Conservation (phyloP, 345 rosid species). For the Xanthoceras sorbifolium region DNA sequence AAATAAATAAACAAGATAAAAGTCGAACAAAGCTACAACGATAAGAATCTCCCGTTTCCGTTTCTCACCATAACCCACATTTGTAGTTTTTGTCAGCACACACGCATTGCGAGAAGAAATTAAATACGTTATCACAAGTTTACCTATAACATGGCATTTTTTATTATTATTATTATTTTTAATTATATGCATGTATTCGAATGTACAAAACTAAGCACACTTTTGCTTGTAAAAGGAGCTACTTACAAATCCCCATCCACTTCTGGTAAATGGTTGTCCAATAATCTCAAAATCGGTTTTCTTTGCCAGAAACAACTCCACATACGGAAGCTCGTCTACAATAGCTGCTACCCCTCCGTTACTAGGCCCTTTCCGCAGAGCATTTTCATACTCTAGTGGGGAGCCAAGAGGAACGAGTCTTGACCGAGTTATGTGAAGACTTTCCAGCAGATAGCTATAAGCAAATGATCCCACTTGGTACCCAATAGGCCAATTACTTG, state of each 20-base stretch:
- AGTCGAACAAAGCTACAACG: background rate
- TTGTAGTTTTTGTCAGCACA: background rate
- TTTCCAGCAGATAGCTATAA: conserved; percentile 51
- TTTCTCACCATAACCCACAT: background rate
- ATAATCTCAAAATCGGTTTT: conserved; percentile 60
- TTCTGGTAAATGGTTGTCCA: conserved; percentile 73
- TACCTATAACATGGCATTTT: background rate
- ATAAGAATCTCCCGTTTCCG: background rate
- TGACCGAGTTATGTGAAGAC: conserved; percentile 58
- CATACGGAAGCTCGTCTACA: conserved; percentile 77
- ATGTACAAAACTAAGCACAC: background rate
- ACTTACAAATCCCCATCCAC: conserved; percentile 99
- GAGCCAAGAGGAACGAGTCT: conserved; percentile 59
- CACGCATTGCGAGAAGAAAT: background rate
- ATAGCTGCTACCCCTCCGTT: conserved; percentile 86
- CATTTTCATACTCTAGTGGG: conserved; percentile 68
- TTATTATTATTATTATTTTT: no score
- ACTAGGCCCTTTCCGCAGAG: conserved; percentile 65
- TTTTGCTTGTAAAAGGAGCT: conserved; percentile 17
- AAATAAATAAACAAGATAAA: background rate
- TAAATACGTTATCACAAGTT: background rate
- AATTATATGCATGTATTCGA: background rate
- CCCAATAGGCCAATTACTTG: conserved; percentile 67
- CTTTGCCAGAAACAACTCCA: conserved; percentile 65
- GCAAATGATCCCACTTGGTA: conserved; percentile 85